Evolutionary conservation across 2,329 filamentous ascomycete genomes (phyloP).

Genomic region (Stagonosporopsis vannaccii): DNA sequence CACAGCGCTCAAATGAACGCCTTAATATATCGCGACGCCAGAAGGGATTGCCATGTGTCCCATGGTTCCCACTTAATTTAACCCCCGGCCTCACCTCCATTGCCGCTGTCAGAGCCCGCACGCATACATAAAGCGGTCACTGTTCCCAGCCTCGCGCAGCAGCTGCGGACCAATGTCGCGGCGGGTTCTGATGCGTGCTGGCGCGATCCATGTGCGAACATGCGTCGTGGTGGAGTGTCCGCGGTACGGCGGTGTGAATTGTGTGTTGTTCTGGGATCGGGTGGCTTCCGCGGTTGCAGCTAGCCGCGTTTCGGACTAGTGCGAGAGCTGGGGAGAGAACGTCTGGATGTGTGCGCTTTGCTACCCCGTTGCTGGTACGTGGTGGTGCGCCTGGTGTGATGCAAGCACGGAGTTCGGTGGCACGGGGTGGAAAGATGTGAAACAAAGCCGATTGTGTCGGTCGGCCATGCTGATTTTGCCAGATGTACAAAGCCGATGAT

Average conservation of each 20-base stretch:
- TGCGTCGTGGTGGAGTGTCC: conserved; percentile 6
- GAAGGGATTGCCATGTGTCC: conserved; percentile 12
- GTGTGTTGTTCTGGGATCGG: conserved; percentile 19
- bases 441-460: neutral
- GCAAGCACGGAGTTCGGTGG: conserved; percentile 10
- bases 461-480: neutral
- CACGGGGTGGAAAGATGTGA: neutral
- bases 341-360: conserved; percentile 7
- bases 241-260: conserved; percentile 14
- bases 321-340: neutral
- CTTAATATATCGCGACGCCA: conserved; percentile 8
- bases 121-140: conserved; percentile 19
- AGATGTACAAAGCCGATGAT: neutral
- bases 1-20: conserved; percentile 2
- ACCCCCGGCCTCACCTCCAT: neutral
- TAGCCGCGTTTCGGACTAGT: neutral
- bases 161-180: neutral
- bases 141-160: conserved; percentile 10
- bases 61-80: conserved; percentile 5
- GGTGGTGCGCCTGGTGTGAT: neutral
- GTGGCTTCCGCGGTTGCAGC: conserved; percentile 7
- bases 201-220: neutral
- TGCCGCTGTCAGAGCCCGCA: conserved; percentile 10
- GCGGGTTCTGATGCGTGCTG: conserved; percentile 1
- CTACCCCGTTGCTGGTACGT: neutral